These are phyloP conservation scores for Nyctanthes arbortristis DNA, from an alignment of 257 asterid genomes.

Conservation along the genomic window DNA sequence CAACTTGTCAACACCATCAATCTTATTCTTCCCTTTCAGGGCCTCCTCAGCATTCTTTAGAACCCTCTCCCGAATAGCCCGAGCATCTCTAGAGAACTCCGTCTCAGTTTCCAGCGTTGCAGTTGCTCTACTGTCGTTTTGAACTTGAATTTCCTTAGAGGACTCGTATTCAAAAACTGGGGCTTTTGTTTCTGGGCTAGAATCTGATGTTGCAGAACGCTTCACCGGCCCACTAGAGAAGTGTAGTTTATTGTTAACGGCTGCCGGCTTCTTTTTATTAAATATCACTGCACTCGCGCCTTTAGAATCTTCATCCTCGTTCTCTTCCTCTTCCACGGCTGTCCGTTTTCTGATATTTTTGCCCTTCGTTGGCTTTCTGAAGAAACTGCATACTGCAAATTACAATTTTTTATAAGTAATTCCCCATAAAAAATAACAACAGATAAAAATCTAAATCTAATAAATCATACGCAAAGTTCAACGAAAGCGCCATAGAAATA, in stretches of 20 bases:
- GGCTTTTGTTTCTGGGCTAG: conserved; percentile 42
- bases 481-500: not conserved
- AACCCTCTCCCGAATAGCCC: conserved; percentile 78
- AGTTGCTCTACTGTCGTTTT: conserved; percentile 77
- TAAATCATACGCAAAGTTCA: not conserved
- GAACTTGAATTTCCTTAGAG: conserved; percentile 74
- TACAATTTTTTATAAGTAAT: conserved; percentile 11
- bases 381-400: conserved; percentile 77
- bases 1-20: conserved; percentile 54
- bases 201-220: conserved; percentile 29
- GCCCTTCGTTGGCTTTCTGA: conserved; percentile 72
- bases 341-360: conserved; percentile 78
- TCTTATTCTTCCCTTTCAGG: conserved; percentile 67
- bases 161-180: conserved; percentile 71
- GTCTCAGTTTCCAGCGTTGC: conserved; percentile 89
- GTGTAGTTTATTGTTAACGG: conserved; percentile 56
- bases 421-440: not conserved
- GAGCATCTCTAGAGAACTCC: conserved; percentile 80
- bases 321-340: conserved; percentile 51
- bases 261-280: conserved; percentile 58
- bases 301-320: conserved; percentile 55
- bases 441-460: not conserved
- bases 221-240: conserved; percentile 65
- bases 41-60: conserved; percentile 72
- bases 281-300: conserved; percentile 41